Percentiles rank a stretch among this genome's conserved stretches.
phyloP scores from a whole-genome alignment of 208 protist species.

The Vickermania spadyakhi region DNA sequence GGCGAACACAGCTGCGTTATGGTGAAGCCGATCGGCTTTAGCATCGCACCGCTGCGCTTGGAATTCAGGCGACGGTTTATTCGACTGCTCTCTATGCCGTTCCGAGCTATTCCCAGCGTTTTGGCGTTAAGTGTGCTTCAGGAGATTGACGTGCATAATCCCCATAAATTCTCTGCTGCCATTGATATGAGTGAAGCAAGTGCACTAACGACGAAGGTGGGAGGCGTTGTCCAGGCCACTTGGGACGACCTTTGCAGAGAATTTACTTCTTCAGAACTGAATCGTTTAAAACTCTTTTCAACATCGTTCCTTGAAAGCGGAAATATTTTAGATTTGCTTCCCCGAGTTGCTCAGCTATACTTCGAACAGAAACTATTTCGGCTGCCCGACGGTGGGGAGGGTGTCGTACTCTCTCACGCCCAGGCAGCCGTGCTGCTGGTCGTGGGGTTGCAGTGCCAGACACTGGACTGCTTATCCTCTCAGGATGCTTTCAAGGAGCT shows the following conservation, averaged over 20 bases:
- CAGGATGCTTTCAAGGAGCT: conserved; percentile 58
- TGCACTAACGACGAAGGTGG: conserved; percentile 32
- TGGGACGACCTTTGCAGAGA: conserved; percentile 34
- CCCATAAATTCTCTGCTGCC: conserved; percentile 31
- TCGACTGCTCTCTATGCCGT: conserved; percentile 89
- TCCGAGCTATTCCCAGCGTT: conserved; percentile 75
- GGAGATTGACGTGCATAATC: conserved; percentile 39
- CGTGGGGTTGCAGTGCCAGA: conserved; percentile 90
- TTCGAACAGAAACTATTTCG: conserved; percentile 70
- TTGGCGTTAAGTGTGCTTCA: conserved; percentile 83
- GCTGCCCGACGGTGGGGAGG: conserved; percentile 54
- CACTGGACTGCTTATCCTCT: conserved; percentile 46
- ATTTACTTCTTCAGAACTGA: conserved; percentile 89
- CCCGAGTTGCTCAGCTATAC: conserved; percentile 85
- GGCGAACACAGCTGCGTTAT: conserved; percentile 99
- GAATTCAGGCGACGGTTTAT: conserved; percentile 93
- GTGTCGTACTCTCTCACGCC: conserved; percentile 76
- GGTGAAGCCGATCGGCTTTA: conserved; percentile 82
- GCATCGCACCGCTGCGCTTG: conserved; percentile 35
- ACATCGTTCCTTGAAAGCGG: conserved; percentile 92
- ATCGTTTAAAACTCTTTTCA: conserved; percentile 91
- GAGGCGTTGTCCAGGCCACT: conserved; percentile 44
- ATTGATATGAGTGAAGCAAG: conserved; percentile 20
- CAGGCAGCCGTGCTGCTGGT: conserved; percentile 93
- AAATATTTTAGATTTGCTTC: conserved; percentile 95